phyloP scores from a whole-genome alignment of 176 grass and related monocot genomes.

The Bromus sterilis region DNA sequence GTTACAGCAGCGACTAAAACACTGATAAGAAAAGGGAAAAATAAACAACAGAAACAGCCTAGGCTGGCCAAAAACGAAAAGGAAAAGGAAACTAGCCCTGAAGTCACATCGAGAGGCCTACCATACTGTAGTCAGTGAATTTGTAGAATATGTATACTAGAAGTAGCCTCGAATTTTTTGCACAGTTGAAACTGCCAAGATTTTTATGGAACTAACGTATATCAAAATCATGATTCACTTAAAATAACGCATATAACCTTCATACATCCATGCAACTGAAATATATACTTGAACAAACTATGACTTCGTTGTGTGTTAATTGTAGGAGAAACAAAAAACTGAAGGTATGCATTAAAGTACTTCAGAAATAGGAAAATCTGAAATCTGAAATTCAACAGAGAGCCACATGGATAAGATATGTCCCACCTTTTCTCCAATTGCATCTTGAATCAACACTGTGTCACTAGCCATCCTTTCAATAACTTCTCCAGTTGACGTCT shows the following conservation, averaged over 20 bases:
- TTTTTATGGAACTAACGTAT: not conserved
- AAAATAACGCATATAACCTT: not conserved
- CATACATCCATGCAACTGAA: not conserved
- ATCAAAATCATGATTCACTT: not conserved
- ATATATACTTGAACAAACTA: not conserved
- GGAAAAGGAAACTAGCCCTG: not conserved
- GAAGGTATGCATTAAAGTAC: not conserved
- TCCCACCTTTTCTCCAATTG: slow-evolving; percentile 71
- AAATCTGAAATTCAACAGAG: not conserved
- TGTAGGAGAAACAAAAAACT: not conserved
- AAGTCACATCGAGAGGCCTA: not conserved
- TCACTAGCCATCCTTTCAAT: slow-evolving; percentile 68
- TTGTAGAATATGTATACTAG: not conserved
- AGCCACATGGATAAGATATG: not conserved
- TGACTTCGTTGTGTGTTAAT: not conserved
- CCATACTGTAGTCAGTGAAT: not conserved
- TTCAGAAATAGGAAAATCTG: not conserved
- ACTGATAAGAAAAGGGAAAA: not conserved
- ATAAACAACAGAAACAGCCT: not conserved
- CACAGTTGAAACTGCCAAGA: not conserved
- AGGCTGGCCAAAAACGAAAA: not conserved
- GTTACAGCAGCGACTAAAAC: not conserved
- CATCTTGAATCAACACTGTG: slow-evolving; percentile 75
- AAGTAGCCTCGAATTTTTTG: not conserved
- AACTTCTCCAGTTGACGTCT: slow-evolving; percentile 71